phyloP scores from a whole-genome alignment of 495 filamentous ascomycete species.

The Aspergillus incahuasiensis region DNA sequence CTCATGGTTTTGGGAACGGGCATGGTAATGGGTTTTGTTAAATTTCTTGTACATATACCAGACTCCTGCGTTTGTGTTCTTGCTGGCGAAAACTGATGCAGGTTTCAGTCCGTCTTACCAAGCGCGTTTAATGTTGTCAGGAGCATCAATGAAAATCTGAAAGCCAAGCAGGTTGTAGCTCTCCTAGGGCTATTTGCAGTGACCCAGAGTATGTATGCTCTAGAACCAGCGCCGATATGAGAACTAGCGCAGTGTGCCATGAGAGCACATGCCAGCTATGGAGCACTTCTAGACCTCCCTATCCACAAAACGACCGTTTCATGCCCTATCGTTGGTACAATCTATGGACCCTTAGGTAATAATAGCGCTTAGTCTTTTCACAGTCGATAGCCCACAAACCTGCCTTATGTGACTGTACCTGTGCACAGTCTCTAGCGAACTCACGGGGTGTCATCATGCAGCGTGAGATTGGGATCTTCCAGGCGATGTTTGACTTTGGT shows the following conservation, averaged over 20 bases:
- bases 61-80: conserved; percentile 36
- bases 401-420: not conserved
- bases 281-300: too few relatives aligned
- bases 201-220: too few relatives aligned
- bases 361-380: not conserved
- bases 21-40: conserved; percentile 44
- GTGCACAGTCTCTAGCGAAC: not conserved
- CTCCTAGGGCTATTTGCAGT: too few relatives aligned
- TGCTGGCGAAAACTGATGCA: conserved; percentile 26
- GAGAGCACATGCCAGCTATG: too few relatives aligned
- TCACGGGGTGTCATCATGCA: not conserved
- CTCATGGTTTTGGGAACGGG: conserved; percentile 40
- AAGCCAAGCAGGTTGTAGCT: not conserved
- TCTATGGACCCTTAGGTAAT: not conserved
- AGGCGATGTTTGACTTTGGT: too few relatives aligned
- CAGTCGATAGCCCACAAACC: not conserved
- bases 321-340: not conserved
- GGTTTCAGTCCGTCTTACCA: conserved; percentile 24
- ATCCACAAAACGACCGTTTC: not conserved
- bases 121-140: conserved; percentile 30
- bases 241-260: too few relatives aligned
- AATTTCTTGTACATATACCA: conserved; percentile 46
- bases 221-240: too few relatives aligned
- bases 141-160: conserved; percentile 13
- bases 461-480: not conserved